Base-by-base conservation (phyloP, 305 asterid species). In the Plantago rigida region DNA sequence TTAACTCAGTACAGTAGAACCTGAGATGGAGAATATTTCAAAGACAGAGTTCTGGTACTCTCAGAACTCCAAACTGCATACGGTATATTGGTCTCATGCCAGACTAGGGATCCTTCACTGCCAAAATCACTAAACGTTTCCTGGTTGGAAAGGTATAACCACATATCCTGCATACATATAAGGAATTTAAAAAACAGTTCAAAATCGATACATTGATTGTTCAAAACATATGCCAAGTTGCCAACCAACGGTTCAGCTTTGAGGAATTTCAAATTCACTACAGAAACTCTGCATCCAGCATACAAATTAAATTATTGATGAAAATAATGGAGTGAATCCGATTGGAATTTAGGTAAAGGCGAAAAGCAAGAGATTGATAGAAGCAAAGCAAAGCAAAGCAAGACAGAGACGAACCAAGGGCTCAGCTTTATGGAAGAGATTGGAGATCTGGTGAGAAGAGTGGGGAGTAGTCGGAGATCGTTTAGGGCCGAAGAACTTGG, bases 61-160 rank as follows among this genome's bases (percentile, higher is more conserved):
- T 84, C 93, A 13, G 86, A 77, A 64, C 81, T 79, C 95, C 95
- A 92, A 71, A 86, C 91, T 64, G 96, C 99, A 78, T 86, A 92
- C 15, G 99, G 99, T 71, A 92, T 83, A 64, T 82, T 88, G 39
- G 96, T 81, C 84, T 92, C 99, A 45, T 92, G 96, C 96, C 96
- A 92, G 66, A 80, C 71, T 59, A 92, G 91, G 63, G 94, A 86
- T 60, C 75, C 65, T 80, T 92, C 96, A 75, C 60, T 84, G 47
- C 93, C 78, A 61, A 92, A 92, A 76, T 92, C 95, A 67, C 69
- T 76, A 64, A 92, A 86, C 9, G 66, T 79, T 63, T 88, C 87
- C 59, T 83, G 75, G 58, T 82, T 90, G 3, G 99, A 88, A 60
- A 92, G 80, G 77, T 92, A 92, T 51, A 88, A 50, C 94, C 94